Evolutionary conservation across 345 rosid genomes (phyloP), one percentile per base, ranked within the genome.

Genomic region (Psidium friedrichsthalianum): DNA sequence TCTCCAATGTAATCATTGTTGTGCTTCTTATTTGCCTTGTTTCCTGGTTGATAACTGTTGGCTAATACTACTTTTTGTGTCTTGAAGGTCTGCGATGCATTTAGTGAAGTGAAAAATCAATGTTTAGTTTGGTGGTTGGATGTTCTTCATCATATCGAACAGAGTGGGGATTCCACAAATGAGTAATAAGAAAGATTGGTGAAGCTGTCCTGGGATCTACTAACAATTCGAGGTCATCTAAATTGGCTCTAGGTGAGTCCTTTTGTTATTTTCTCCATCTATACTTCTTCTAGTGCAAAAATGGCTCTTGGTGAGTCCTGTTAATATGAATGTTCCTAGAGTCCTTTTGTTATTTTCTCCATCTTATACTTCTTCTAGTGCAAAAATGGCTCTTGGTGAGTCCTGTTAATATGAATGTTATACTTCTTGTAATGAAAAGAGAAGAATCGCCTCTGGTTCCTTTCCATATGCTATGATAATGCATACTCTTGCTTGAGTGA

Each of bases 61-160:
- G 44, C 20, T 84, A 36, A 55, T 76, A 51, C 56, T 74, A 25
- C 54, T 42, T 85, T 22, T 52, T 52, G 53, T 40, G 64, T 25
- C 88, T 89, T 90, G 82, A 88, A 97, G 99, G 98, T 95, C 91
- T 88, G 88, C 82, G 89, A 91, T 87, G 91, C 91, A 83, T 87
- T 89, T 61, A 87, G 88, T 51, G 90, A 90, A 52, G 85, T 87
- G 86, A 90, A 91, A 86, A 85, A 90, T 87, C 92, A 91, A 86
- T 74, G 85, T 82, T 88, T 90, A 54, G 83, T 85, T 88, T 97
- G 99, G 99, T 97, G 99, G 99, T 90, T 95, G 90, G 96, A 95
- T 88, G 94, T 93, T 59, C 94, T 97, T 86, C 85, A 91, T 90
- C 89, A 89, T 87, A 90, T 91, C 69, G 98, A 95, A 89, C 90